These are phyloP conservation scores for Cinnamomum chago DNA, from an alignment of 164 flowering plant genomes.

Conservation along the genomic window DNA sequence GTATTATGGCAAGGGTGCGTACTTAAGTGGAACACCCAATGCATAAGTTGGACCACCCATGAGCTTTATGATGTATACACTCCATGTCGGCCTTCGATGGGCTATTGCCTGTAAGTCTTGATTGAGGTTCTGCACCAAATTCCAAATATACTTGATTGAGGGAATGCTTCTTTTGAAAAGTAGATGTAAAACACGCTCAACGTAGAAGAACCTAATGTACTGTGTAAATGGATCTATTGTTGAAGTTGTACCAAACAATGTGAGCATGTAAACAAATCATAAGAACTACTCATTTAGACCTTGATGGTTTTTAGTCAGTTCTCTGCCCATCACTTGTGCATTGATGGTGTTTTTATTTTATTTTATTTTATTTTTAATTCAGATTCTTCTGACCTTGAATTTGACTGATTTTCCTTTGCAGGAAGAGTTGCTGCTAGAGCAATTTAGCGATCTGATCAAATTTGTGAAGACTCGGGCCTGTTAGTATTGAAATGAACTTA, in stretches of 20 bases:
- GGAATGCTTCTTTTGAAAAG: too few relatives aligned
- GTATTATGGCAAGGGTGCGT: too few relatives aligned
- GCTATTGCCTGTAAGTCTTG: too few relatives aligned
- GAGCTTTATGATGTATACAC: too few relatives aligned
- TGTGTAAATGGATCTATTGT: background rate
- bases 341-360: background rate
- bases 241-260: background rate
- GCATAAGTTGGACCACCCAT: too few relatives aligned
- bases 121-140: too few relatives aligned
- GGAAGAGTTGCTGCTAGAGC: conserved; percentile 94
- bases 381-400: background rate
- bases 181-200: too few relatives aligned
- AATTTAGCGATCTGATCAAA: conserved; percentile 78
- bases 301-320: background rate
- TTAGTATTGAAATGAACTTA: conserved; percentile 33
- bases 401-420: conserved; percentile 28
- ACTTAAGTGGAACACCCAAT: too few relatives aligned
- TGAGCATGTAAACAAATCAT: background rate
- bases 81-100: too few relatives aligned
- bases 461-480: conserved; percentile 89
- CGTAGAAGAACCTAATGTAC: too few relatives aligned
- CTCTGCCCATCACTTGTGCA: background rate
- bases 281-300: too few relatives aligned
- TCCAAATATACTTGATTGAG: too few relatives aligned
- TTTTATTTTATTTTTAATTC: background rate